phyloP scores from a whole-genome alignment of 2,329 filamentous ascomycete genomes.

The Cercospora sp. region DNA sequence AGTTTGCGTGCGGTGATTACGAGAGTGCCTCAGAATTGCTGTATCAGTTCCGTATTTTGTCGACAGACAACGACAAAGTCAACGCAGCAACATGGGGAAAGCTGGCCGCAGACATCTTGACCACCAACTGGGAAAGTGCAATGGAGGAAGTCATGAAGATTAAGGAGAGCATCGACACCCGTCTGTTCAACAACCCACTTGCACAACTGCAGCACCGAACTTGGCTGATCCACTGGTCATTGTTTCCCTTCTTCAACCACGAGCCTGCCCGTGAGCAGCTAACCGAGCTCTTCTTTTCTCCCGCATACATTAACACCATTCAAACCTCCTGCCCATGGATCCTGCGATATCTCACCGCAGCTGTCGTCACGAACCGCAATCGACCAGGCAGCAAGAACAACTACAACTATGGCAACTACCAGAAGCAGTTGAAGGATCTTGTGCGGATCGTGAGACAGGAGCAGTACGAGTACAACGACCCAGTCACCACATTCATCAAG shows the following conservation, averaged over 20 bases:
- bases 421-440: slow-evolving; percentile 98
- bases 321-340: slow-evolving; percentile 98
- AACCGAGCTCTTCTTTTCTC: slow-evolving; percentile 95
- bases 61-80: slow-evolving; percentile 98
- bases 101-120: slow-evolving; percentile 92
- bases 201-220: slow-evolving; percentile 95
- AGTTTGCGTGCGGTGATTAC: slow-evolving; percentile 97
- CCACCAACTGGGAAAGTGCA: slow-evolving; percentile 89
- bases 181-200: slow-evolving; percentile 93
- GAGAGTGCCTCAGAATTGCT: slow-evolving; percentile 84
- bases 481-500: slow-evolving; percentile 93
- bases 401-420: slow-evolving; percentile 94
- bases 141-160: slow-evolving; percentile 90
- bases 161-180: slow-evolving; percentile 87
- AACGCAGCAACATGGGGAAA: slow-evolving; percentile 96
- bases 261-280: slow-evolving; percentile 86
- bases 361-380: slow-evolving; percentile 84
- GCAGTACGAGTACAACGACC: slow-evolving; percentile 95
- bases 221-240: slow-evolving; percentile 96
- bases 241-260: slow-evolving; percentile 99
- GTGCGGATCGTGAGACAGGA: slow-evolving; percentile 95
- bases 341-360: slow-evolving; percentile 86
- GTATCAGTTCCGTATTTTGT: slow-evolving; percentile 96
- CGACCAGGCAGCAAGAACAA: slow-evolving; percentile 81
- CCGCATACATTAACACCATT: slow-evolving; percentile 98